phyloP scores from a whole-genome alignment of 176 grass and related monocot species.

The Phoenix roebelenii region DNA sequence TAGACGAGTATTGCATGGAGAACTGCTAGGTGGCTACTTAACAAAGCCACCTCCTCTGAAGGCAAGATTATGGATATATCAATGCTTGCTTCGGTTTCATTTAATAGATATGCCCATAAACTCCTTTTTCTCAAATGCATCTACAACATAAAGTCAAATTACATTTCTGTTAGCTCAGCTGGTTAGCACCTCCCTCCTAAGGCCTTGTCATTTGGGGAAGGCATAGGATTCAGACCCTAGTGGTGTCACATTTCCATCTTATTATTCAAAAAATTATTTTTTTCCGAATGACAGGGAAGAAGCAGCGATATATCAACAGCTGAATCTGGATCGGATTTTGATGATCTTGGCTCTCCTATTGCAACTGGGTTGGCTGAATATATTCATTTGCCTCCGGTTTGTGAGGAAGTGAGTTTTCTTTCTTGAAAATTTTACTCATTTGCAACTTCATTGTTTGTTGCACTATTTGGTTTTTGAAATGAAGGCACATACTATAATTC shows the following conservation, averaged over 20 bases:
- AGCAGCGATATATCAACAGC: conserved; percentile 68
- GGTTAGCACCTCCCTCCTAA: too few species aligned
- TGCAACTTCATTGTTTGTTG: neutral
- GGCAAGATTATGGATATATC: conserved; percentile 20
- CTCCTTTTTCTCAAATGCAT: too few species aligned
- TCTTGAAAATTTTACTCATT: neutral
- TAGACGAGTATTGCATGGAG: conserved; percentile 58
- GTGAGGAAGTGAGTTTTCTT: conserved; percentile 39
- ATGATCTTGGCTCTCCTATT: conserved; percentile 70
- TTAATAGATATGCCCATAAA: too few species aligned
- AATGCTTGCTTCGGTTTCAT: too few species aligned
- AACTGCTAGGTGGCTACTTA: conserved; percentile 47
- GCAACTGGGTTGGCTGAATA: conserved; percentile 41
- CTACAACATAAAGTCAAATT: too few species aligned
- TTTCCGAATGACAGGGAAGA: conserved; percentile 44
- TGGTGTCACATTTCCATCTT: too few species aligned
- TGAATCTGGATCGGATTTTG: conserved; percentile 82
- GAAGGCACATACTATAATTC: too few species aligned
- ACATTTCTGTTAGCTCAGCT: too few species aligned
- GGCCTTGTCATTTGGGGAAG: too few species aligned
- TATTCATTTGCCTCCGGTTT: conserved; percentile 12
- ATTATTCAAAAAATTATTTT: too few species aligned
- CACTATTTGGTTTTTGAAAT: conserved; percentile 1
- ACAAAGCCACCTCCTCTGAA: conserved; percentile 51
- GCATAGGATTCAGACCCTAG: too few species aligned